Percentiles rank a stretch among this genome's conserved stretches.
Evolutionary conservation across 2,329 filamentous ascomycete genomes (phyloP).

Genomic region (Alternaria ventricosa): DNA sequence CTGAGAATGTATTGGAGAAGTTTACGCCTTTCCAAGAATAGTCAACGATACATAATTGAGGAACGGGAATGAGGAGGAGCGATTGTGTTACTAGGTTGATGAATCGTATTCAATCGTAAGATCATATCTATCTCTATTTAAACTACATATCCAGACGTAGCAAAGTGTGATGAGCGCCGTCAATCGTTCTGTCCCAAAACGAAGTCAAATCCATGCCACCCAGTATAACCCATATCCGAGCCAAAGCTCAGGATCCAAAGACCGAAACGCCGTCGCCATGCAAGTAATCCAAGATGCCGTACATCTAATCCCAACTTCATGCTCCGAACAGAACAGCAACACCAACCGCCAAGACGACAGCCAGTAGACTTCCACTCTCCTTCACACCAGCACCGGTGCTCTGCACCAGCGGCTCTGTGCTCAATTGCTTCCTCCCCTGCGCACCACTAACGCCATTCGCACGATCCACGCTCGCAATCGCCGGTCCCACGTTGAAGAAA

Average conservation of each 20-base stretch:
- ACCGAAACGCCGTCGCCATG: slow-evolving; percentile 11
- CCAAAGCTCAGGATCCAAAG: background rate
- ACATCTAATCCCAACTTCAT: slow-evolving; percentile 4
- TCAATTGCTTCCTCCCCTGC: slow-evolving; percentile 33
- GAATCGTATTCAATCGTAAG: background rate
- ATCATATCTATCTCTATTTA: background rate
- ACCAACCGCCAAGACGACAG: slow-evolving; percentile 40
- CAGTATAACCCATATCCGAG: background rate
- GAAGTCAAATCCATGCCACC: background rate
- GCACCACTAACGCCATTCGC: slow-evolving; percentile 65
- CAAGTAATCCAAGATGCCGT: slow-evolving; percentile 17
- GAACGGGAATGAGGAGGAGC: background rate
- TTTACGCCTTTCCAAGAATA: slow-evolving; percentile 46
- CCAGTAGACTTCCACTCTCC: slow-evolving; percentile 30
- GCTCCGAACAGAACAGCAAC: slow-evolving; percentile 37
- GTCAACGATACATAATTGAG: background rate
- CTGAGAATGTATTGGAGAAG: slow-evolving; percentile 40
- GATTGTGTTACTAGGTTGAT: background rate
- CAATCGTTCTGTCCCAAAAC: background rate
- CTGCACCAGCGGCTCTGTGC: slow-evolving; percentile 24
- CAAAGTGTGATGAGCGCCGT: background rate
- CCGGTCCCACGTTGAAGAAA: slow-evolving; percentile 76
- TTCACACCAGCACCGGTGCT: slow-evolving; percentile 21
- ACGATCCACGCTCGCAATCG: slow-evolving; percentile 73
- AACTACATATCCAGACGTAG: background rate